These are phyloP conservation scores for Paxillus involutus DNA, from an alignment of 768 basidiomycete species.

Conservation along the genomic window DNA sequence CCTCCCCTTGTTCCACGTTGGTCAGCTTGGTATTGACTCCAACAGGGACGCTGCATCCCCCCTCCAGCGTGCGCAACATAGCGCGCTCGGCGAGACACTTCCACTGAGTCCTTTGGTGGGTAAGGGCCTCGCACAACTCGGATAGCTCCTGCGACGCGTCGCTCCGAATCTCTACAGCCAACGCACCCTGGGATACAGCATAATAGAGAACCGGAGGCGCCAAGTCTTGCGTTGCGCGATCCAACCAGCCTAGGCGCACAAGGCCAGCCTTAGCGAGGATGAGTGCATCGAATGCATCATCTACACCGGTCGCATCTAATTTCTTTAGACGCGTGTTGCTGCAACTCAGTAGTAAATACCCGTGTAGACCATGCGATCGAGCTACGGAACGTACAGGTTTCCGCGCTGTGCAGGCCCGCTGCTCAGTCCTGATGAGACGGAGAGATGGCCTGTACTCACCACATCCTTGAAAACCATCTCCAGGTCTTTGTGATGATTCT, in stretches of 20 bases:
- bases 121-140: slow-evolving; percentile 64
- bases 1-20: slow-evolving; percentile 28
- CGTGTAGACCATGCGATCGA: background rate
- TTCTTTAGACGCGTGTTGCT: slow-evolving; percentile 91
- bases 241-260: slow-evolving; percentile 69
- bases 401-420: slow-evolving; percentile 55
- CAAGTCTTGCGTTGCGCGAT: slow-evolving; percentile 77
- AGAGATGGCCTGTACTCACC: slow-evolving; percentile 50
- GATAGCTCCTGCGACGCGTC: slow-evolving; percentile 58
- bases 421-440: slow-evolving; percentile 1
- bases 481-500: slow-evolving; percentile 36
- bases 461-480: slow-evolving; percentile 79
- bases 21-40: slow-evolving; percentile 65
- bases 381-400: slow-evolving; percentile 63
- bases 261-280: slow-evolving; percentile 95
- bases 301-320: slow-evolving; percentile 67
- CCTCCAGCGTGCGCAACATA: slow-evolving; percentile 86
- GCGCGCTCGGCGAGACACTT: slow-evolving; percentile 82
- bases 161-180: slow-evolving; percentile 81
- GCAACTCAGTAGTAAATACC: slow-evolving; percentile 10
- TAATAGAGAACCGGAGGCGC: slow-evolving; percentile 74
- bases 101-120: slow-evolving; percentile 79
- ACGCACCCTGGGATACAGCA: slow-evolving; percentile 94
- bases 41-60: slow-evolving; percentile 96
- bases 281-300: slow-evolving; percentile 80